A percentile compares a stretch with the other conserved stretches of the same genome.
Conservation (phyloP, 2,329 filamentous ascomycete species). For the Lachnellula arida region DNA sequence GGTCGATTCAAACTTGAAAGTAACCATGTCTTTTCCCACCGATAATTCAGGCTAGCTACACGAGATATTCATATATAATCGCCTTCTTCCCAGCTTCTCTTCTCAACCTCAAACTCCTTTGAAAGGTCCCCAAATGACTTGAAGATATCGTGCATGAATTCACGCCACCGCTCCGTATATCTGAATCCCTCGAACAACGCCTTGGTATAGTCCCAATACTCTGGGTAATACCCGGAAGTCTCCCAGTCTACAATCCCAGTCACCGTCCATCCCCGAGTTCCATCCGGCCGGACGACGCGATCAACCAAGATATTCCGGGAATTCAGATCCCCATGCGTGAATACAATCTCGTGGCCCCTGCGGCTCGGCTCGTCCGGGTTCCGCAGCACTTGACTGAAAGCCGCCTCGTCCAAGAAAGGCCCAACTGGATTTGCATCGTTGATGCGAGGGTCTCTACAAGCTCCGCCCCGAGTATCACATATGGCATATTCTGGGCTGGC, state of each 20-base stretch:
- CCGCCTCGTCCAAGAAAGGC: conserved; percentile 1
- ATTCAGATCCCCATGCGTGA: conserved; percentile 5
- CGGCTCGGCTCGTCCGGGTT: conserved; percentile 2
- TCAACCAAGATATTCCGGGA: conserved; percentile 5
- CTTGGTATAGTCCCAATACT: conserved; percentile 4
- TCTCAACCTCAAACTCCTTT: conserved; percentile 1
- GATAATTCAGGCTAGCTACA: no score
- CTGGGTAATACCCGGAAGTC: conserved; percentile 1
- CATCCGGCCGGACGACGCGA: not conserved
- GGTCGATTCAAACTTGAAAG: no score
- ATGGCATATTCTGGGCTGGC: conserved; percentile 1
- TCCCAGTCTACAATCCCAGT: conserved; percentile 6
- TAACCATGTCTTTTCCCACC: no score
- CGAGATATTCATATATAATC: not conserved
- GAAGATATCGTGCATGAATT: conserved; percentile 1
- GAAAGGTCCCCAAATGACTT: not conserved
- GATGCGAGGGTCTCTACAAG: conserved; percentile 1
- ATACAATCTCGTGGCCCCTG: conserved; percentile 1
- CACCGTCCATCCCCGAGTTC: not conserved
- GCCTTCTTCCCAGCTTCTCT: conserved; percentile 3
- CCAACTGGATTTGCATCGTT: not conserved
- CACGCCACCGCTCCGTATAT: not conserved
- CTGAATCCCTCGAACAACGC: not conserved
- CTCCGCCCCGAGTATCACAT: not conserved
- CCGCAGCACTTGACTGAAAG: not conserved